Percentiles rank a stretch among this genome's conserved stretches.
Conservation (phyloP, 1,284 basidiomycete species). For the Stereum hirsutum region DNA sequence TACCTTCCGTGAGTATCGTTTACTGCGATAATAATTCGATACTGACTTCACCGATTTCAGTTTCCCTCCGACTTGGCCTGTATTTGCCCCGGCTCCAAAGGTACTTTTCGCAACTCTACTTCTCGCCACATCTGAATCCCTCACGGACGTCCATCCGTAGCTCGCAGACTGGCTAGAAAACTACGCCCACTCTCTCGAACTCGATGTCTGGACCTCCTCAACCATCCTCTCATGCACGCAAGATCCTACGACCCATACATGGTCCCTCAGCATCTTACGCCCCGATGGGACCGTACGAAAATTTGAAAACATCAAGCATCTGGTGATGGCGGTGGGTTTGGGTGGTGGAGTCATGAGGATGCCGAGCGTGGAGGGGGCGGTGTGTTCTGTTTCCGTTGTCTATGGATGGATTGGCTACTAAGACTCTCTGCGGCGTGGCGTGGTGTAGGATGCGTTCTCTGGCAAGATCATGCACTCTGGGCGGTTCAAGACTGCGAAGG, state of each 20-base stretch:
- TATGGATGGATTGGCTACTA: background rate
- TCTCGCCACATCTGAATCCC: conserved; percentile 18
- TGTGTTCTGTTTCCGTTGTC: conserved; percentile 7
- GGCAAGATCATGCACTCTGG: conserved; percentile 35
- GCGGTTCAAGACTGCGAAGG: conserved; percentile 25
- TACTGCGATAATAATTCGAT: background rate
- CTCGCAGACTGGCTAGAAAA: conserved; percentile 62
- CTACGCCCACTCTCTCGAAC: conserved; percentile 55
- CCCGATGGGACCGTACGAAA: conserved; percentile 30
- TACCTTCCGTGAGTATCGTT: conserved; percentile 35
- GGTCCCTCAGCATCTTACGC: conserved; percentile 42
- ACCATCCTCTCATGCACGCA: conserved; percentile 34
- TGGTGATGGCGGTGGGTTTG: conserved; percentile 56
- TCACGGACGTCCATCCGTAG: conserved; percentile 25
- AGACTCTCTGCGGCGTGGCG: background rate
- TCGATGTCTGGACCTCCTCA: conserved; percentile 58
- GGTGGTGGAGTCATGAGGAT: conserved; percentile 40
- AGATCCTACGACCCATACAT: conserved; percentile 37
- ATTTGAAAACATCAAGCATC: conserved; percentile 45
- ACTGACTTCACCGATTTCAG: conserved; percentile 18
- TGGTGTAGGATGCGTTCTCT: conserved; percentile 29
- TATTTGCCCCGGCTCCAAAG: conserved; percentile 48
- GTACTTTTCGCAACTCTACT: conserved; percentile 15
- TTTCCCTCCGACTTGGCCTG: conserved; percentile 54
- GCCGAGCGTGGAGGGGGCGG: conserved; percentile 35